Conservation (phyloP, 1,139 yeast species). For the Magnusiomyces magnusii region DNA sequence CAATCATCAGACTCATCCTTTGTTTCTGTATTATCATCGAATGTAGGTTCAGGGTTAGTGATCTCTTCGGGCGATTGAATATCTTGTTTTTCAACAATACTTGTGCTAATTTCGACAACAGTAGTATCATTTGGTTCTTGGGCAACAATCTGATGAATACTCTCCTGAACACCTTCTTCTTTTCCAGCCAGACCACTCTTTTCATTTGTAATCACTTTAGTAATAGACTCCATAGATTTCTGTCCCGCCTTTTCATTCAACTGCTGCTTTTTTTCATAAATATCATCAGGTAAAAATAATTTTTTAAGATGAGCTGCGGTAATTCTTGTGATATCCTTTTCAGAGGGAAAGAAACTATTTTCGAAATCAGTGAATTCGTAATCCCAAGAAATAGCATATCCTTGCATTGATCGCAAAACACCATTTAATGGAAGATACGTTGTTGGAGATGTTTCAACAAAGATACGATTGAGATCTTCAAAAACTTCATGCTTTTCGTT, state of each 20-base stretch:
- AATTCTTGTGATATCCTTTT: constrained; percentile 84
- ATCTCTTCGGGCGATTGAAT: background rate
- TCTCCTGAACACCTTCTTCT: background rate
- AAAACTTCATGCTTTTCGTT: constrained; percentile 45
- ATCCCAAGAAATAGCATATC: constrained; percentile 84
- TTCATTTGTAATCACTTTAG: background rate
- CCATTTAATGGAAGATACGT: constrained; percentile 65
- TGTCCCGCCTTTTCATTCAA: background rate
- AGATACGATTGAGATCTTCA: constrained; percentile 45
- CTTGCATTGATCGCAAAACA: constrained; percentile 65
- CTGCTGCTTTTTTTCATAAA: constrained; percentile 26
- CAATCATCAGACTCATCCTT: no score
- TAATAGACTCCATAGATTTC: background rate
- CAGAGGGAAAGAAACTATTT: constrained; percentile 72
- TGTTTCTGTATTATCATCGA: background rate
- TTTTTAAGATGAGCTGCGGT: constrained; percentile 83
- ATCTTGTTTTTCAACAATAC: background rate
- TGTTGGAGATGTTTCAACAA: constrained; percentile 50
- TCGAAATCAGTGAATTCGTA: constrained; percentile 78
- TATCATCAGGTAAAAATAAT: constrained; percentile 46
- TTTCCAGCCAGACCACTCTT: background rate
- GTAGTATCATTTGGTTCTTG: background rate
- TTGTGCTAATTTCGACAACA: background rate
- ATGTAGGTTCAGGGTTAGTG: no score
- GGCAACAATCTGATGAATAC: background rate